Conservation (phyloP, 2,329 filamentous ascomycete genomes). For the Hyphodiscus sp. region DNA sequence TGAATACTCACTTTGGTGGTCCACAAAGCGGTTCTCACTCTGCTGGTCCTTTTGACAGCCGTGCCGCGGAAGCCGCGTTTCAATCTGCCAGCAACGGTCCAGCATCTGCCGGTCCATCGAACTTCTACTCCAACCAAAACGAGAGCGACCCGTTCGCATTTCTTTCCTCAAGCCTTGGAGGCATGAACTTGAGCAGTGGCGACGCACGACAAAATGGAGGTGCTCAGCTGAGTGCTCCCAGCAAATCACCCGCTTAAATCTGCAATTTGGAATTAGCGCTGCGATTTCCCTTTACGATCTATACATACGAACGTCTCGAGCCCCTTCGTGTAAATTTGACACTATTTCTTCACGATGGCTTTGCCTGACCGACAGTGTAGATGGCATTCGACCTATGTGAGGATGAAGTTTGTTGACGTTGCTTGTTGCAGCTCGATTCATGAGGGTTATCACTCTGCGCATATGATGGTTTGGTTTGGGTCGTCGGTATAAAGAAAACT, state of each 20-base stretch:
- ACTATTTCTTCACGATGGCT: constrained; percentile 31
- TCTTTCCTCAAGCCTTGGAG: constrained; percentile 65
- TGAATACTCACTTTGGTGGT: constrained; percentile 71
- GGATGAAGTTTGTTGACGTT: constrained; percentile 17
- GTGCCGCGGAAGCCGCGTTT: constrained; percentile 90
- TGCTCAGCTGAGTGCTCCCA: constrained; percentile 27
- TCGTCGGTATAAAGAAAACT: constrained; percentile 28
- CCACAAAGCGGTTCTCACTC: constrained; percentile 73
- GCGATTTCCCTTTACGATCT: constrained; percentile 22
- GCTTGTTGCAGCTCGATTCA: constrained; percentile 21
- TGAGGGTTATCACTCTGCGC: constrained; percentile 17
- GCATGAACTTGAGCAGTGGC: constrained; percentile 62
- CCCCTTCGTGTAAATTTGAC: constrained; percentile 20
- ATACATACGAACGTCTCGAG: constrained; percentile 23
- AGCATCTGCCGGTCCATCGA: constrained; percentile 67
- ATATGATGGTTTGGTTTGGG: constrained; percentile 15
- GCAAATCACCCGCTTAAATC: constrained; percentile 31
- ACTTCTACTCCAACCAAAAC: constrained; percentile 54
- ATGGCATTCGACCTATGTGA: constrained; percentile 19
- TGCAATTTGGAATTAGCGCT: constrained; percentile 13
- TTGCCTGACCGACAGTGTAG: constrained; percentile 28
- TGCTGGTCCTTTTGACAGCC: constrained; percentile 84
- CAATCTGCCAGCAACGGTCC: constrained; percentile 79
- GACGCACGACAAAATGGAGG: constrained; percentile 58
- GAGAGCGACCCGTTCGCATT: constrained; percentile 77